Evolutionary conservation across 805 yeast genomes (phyloP), one percentile per base, ranked within the genome.

Genomic region (Saccharomycopsis amapae): DNA sequence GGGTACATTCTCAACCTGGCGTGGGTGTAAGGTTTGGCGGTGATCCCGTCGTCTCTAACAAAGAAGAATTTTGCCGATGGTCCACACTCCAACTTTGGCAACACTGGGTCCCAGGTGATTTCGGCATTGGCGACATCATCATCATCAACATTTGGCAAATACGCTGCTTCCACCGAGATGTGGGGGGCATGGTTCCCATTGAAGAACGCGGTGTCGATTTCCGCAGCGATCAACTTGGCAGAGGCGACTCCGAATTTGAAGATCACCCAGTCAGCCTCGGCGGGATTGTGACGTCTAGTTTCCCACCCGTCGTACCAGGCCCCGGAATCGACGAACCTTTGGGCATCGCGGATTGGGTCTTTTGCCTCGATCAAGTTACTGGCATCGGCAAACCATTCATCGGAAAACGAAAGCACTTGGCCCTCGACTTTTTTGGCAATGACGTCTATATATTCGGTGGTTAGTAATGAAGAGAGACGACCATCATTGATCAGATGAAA

Each of bases 241-340:
- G 83, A 72, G 2, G 85, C 68, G 18, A 89, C 97, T 17, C 97
- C 97, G 62, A 86, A 69, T 60, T 77, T 75, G 62, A 89, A 65
- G 24, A 85, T 69, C 17, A 85, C 96, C 87, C 93, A 90, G 60
- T 90, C 98, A 35, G 84, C 83, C 45, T 78, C 86, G 45, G 71
- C 85, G 1, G 77, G 66, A 63, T 90, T 90, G 69, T 90, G 98
- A 65, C 98, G 75, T 61, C 97, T 74, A 10, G 97, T 90, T 64
- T 90, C 97, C 97, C 97, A 90, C 19, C 98, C 98, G 56, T 90
- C 98, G 61, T 86, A 90, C 96, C 97, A 90, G 3, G 96, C 96
- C 42, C 97, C 97, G 2, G 89, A 76, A 49, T 75, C 83, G 2
- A 81, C 77, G 62, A 87, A 89, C 56, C 75, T 72, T 24, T 88